Evolutionary conservation across 345 rosid species (phyloP).

Genomic region (Boechera retrofracta): DNA sequence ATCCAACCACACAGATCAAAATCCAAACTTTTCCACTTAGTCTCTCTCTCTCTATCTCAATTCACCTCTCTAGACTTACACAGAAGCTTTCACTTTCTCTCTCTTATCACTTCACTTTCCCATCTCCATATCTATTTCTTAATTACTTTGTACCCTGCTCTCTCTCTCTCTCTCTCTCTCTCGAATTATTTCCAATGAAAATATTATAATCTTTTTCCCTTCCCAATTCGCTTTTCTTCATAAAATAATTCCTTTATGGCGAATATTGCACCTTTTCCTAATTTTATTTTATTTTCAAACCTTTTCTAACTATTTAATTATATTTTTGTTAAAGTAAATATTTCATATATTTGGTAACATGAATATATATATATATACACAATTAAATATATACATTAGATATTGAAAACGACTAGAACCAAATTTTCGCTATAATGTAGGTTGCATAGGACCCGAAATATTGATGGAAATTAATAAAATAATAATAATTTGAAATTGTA

Average conservation of each 20-base stretch:
- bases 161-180: background rate
- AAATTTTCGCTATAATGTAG: background rate
- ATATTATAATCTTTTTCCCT: background rate
- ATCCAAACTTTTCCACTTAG: constrained; percentile 36
- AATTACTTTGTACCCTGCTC: constrained; percentile 1
- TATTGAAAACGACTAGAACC: constrained; percentile 34
- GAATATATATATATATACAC: no score
- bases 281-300: background rate
- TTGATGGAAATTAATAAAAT: background rate
- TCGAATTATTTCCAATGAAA: constrained; percentile 26
- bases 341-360: no score
- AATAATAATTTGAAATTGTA: background rate
- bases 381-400: no score
- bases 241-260: constrained; percentile 12
- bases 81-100: constrained; percentile 40
- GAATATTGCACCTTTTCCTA: constrained; percentile 34
- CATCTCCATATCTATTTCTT: constrained; percentile 4
- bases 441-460: constrained; percentile 2
- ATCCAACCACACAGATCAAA: constrained; percentile 50
- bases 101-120: constrained; percentile 43
- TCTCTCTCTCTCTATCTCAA: constrained; percentile 26
- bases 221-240: background rate
- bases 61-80: constrained; percentile 9
- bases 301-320: background rate
- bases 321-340: no score